Base-by-base conservation (phyloP, 331 rosid species). In the Quercus lobata region DNA sequence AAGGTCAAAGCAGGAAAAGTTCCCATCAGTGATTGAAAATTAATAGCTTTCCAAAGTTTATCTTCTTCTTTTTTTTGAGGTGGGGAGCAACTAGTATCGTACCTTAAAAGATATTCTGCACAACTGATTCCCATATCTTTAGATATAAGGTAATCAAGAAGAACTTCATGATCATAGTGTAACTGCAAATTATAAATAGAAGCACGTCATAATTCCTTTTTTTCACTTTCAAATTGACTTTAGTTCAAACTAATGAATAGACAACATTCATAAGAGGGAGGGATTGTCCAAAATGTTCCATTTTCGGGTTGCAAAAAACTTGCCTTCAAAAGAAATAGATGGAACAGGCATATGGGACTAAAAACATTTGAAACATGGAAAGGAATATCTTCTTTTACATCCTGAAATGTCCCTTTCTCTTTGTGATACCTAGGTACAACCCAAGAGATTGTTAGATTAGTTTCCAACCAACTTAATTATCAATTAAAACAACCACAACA, bases 101-200 rank as follows among this genome's bases (percentile, higher is more conserved):
- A 93, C 99, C 99, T 90, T 75, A 95, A 74, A 73, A 95, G 91
- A 89, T 95, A 95, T 80, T 93, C 93, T 79, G 88, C 94, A 79
- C 97, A 95, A 79, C 86, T 87, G 72, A 85, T 88, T 86, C 99
- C 97, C 8, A 92, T 85, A 88, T 95, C 94, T 82, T 91, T 95
- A 4, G 97, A 90, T 77, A 95, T 91, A 82, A 93, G 99, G 83
- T 91, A 95, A 83, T 92, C 97, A 81, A 95, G 91, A 81, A 95
- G 96, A 87, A 95, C 92, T 80, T 89, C 93, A 75, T 95, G 99
- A 81, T 95, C 99, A 81, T 95, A 95, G 85, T 85, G 92, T 87
- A 95, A 89, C 99, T 95, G 96, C 87, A 85, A 79, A 78, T 70
- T 37, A 79, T 27, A 46, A 79, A 69, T 78, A 53, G 77, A 82